Evolutionary conservation across 2,329 filamentous ascomycete genomes (phyloP).

Genomic region (Acrocalymma vagum): DNA sequence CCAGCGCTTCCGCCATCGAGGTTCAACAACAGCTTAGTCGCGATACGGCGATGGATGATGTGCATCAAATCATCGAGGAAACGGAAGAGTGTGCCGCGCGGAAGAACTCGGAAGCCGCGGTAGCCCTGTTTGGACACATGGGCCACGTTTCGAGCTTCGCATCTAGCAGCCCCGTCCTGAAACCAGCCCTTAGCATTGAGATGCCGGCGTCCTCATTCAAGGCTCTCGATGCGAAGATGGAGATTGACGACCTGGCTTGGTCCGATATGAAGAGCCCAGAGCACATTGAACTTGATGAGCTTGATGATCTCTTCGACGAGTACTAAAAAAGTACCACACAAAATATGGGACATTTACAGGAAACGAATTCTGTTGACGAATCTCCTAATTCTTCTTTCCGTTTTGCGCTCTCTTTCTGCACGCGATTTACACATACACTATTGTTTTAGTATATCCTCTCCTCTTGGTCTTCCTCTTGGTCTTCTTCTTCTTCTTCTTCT

Average conservation of each 20-base stretch:
- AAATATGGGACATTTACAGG: constrained; percentile 14
- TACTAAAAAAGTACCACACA: constrained; percentile 60
- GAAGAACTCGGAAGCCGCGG: constrained; percentile 59
- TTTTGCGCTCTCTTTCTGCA: constrained; percentile 41
- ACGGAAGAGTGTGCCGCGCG: constrained; percentile 58
- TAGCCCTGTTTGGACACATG: constrained; percentile 58
- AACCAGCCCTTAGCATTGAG: constrained; percentile 45
- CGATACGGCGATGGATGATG: constrained; percentile 49
- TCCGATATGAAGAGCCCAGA: constrained; percentile 75
- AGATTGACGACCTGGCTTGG: constrained; percentile 39
- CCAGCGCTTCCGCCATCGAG: constrained; percentile 48
- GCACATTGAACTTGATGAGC: constrained; percentile 89
- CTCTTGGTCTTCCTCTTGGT: constrained; percentile 32
- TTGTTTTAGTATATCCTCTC: constrained; percentile 31
- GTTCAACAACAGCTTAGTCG: constrained; percentile 28
- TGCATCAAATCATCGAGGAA: constrained; percentile 49
- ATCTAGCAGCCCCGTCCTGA: constrained; percentile 57
- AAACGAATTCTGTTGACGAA: constrained; percentile 32
- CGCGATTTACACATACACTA: constrained; percentile 20
- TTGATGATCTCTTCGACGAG: constrained; percentile 84
- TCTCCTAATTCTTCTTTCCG: no score
- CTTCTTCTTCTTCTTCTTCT: constrained; percentile 24
- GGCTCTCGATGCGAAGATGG: constrained; percentile 42
- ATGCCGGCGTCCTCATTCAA: constrained; percentile 41
- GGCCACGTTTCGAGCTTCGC: constrained; percentile 46